A percentile compares a stretch with the other conserved stretches of the same genome.
Conservation (phyloP, 257 asterid species). For the Capsicum rhomboideum region DNA sequence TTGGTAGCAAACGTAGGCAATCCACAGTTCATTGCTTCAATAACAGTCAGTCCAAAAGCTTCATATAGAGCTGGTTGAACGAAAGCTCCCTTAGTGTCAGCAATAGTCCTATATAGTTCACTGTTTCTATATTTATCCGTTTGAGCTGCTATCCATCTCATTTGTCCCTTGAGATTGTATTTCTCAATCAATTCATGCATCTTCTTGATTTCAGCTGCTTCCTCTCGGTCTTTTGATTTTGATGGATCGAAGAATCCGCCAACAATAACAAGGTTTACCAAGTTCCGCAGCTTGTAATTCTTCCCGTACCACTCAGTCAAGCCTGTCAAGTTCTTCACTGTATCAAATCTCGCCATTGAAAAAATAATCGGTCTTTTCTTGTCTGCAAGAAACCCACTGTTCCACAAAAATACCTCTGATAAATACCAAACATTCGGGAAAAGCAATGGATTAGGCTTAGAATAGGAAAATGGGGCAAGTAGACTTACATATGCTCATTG, state of each 20-base stretch:
- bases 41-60: conserved; percentile 81
- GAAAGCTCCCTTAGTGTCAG: conserved; percentile 81
- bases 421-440: background rate
- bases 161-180: conserved; percentile 63
- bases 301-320: conserved; percentile 80
- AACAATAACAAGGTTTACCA: conserved; percentile 75
- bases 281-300: conserved; percentile 42
- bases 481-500: conserved; percentile 68
- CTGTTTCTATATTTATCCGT: conserved; percentile 69
- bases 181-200: conserved; percentile 65
- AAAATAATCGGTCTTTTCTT: conserved; percentile 65
- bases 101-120: conserved; percentile 69
- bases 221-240: conserved; percentile 78
- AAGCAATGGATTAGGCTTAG: background rate
- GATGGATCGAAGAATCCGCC: conserved; percentile 80
- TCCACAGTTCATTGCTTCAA: conserved; percentile 90
- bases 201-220: conserved; percentile 73
- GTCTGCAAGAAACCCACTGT: conserved; percentile 71
- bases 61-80: conserved; percentile 86
- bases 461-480: background rate
- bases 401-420: background rate
- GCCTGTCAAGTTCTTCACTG: conserved; percentile 72
- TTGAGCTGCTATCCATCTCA: conserved; percentile 92
- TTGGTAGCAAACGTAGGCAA: conserved; percentile 85
- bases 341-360: conserved; percentile 84